Evolutionary conservation across 1,284 basidiomycete genomes (phyloP), one percentile per base, ranked within the genome.

Genomic region (Ustilago trichophora): DNA sequence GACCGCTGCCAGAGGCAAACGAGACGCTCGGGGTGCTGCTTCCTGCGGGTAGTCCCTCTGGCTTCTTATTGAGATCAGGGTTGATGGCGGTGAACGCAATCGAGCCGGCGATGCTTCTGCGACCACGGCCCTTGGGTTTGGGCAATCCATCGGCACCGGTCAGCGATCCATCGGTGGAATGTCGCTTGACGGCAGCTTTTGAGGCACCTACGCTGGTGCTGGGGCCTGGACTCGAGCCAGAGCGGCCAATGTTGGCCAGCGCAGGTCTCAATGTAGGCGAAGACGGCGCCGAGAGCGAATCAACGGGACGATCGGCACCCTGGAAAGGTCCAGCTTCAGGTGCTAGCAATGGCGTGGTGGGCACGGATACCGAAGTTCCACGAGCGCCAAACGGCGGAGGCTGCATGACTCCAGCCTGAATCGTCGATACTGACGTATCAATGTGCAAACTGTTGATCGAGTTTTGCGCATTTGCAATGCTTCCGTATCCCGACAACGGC

Each of bases 81-180:
- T 70, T 58, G 56, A 64, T 64, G 13, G 60, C 67, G 2, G 60
- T 65, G 33, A 70, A 70, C 3, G 59, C 58, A 34, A 59, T 64
- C 7, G 66, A 54, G 6, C 67, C 67, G 16, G 60, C 56, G 15
- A 65, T 59, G 40, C 56, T 65, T 15, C 62, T 36, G 16, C 67
- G 60, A 35, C 60, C 67, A 6, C 67, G 60, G 13, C 41, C 53
- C 12, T 58, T 59, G 15, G 60, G 56, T 31, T 65, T 70, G 25
- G 60, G 41, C 27, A 38, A 11, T 11, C 46, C 50, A 21, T 70
- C 60, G 8, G 50, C 18, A 11, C 38, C 31, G 4, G 15, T 34
- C 22, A 57, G 21, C 6, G 52, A n/a, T 24, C 41, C 50, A 27
- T 70, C 67, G 22, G 67, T 65, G 29, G 57, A 59, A n/a, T 65